Evolutionary conservation across 2,329 filamentous ascomycete genomes (phyloP).

Genomic region (Dothistroma pini): DNA sequence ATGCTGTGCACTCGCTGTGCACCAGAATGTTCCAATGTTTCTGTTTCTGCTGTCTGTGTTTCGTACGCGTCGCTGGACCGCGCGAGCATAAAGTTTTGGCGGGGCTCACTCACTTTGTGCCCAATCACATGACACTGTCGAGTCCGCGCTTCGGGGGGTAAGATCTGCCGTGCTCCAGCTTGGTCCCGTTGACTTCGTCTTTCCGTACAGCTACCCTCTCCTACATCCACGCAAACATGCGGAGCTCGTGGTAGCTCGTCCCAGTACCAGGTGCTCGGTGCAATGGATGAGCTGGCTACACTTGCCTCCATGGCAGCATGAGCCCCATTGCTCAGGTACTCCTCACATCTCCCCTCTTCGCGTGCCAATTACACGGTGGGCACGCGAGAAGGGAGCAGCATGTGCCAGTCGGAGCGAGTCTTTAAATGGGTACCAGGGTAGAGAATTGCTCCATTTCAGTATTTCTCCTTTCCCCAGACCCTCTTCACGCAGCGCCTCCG

Average conservation of each 20-base stretch:
- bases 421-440: neutral
- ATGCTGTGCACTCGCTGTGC: conserved; percentile 1
- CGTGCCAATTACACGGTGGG: neutral
- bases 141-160: neutral
- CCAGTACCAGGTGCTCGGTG: conserved; percentile 11
- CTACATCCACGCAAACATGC: neutral
- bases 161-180: neutral
- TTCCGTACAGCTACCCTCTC: neutral
- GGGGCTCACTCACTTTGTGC: neutral
- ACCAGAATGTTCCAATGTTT: no score
- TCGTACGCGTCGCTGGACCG: neutral
- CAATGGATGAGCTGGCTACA: conserved; percentile 11
- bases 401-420: neutral
- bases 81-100: neutral
- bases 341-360: conserved; percentile 8
- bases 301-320: neutral
- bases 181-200: neutral
- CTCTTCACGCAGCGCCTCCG: neutral
- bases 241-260: conserved; percentile 1
- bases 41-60: neutral
- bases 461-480: neutral
- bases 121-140: neutral
- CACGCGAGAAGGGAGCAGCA: neutral
- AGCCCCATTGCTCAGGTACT: neutral
- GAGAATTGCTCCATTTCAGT: neutral